These are phyloP conservation scores for Cercospora zeina DNA, from an alignment of 2,329 filamentous ascomycete genomes.

Conservation along the genomic window DNA sequence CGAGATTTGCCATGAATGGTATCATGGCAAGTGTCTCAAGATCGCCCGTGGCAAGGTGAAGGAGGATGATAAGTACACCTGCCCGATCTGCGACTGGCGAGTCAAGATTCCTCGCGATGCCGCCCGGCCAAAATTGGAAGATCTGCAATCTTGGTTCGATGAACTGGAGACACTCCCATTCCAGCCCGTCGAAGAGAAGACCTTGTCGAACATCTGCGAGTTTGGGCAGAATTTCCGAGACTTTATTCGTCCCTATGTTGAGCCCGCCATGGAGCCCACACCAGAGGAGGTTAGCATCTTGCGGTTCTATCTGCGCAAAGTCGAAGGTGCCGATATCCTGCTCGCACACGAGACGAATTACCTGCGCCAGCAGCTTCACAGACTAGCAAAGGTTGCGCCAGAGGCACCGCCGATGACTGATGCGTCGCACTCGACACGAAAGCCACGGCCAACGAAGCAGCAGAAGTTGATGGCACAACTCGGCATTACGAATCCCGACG, in stretches of 20 bases:
- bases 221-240: constrained; percentile 81
- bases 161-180: constrained; percentile 76
- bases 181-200: constrained; percentile 90
- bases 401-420: constrained; percentile 82
- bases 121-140: constrained; percentile 89
- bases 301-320: constrained; percentile 93
- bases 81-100: constrained; percentile 95
- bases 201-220: constrained; percentile 80
- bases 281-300: constrained; percentile 85
- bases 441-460: constrained; percentile 92
- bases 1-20: constrained; percentile 98
- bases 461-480: constrained; percentile 90
- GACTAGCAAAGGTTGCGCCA: constrained; percentile 87
- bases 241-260: constrained; percentile 78
- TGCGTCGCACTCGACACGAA: constrained; percentile 85
- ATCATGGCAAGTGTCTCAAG: constrained; percentile 97
- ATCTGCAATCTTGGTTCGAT: constrained; percentile 78
- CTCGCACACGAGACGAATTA: constrained; percentile 95
- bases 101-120: constrained; percentile 96
- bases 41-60: constrained; percentile 97
- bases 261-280: constrained; percentile 70
- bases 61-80: constrained; percentile 97
- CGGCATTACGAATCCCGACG: constrained; percentile 85
- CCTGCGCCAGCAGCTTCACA: constrained; percentile 92
- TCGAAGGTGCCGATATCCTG: constrained; percentile 93